Evolutionary conservation across 805 yeast genomes (phyloP).

Genomic region (Hanseniaspora jakobsenii): DNA sequence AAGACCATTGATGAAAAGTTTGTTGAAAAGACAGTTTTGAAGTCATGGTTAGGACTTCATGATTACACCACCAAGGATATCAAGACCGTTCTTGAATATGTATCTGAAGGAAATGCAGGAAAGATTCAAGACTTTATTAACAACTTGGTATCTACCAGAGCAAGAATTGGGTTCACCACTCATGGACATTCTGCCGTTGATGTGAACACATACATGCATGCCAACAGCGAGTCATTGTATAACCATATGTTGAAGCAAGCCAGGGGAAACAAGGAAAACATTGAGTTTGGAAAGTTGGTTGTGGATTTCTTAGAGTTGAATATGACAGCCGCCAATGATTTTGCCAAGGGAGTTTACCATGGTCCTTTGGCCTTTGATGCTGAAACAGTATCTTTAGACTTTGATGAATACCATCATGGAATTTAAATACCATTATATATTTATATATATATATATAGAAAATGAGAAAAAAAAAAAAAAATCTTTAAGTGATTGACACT

Average conservation of each 20-base stretch:
- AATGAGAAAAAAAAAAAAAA: not conserved
- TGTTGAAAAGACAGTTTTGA: conserved; percentile 43
- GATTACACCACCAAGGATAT: conserved; percentile 49
- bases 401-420: conserved; percentile 11
- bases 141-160: conserved; percentile 62
- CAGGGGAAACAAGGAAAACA: conserved; percentile 77
- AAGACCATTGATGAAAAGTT: conserved; percentile 30
- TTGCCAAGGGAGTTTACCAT: conserved; percentile 41
- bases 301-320: conserved; percentile 39
- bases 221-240: conserved; percentile 42
- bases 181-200: conserved; percentile 96
- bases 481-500: not conserved
- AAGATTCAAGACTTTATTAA: conserved; percentile 40
- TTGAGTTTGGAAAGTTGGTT: conserved; percentile 69
- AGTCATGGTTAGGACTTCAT: conserved; percentile 52
- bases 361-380: conserved; percentile 25
- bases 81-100: conserved; percentile 30
- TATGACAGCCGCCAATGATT: conserved; percentile 37
- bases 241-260: conserved; percentile 35
- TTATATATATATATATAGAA: not conserved
- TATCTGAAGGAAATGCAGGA: conserved; percentile 24
- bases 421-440: not conserved
- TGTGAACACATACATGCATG: conserved; percentile 76
- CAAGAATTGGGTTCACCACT: conserved; percentile 92
- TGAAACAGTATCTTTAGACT: conserved; percentile 4